Evolutionary conservation across 441 rosid species (phyloP).

Genomic region (Macaranga tanarius): DNA sequence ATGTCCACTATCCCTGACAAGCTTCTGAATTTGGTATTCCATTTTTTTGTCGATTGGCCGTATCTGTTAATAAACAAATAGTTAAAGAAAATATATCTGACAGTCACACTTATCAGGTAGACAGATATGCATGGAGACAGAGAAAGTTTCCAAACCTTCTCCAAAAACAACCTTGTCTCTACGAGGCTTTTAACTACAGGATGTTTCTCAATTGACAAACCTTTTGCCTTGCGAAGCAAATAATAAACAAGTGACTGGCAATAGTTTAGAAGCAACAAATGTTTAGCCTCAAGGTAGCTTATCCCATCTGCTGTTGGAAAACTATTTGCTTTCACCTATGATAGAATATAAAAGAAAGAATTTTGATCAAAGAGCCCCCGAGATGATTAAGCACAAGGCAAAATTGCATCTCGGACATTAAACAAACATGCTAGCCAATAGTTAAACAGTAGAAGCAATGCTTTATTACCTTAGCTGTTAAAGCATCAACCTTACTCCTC

Average conservation of each 20-base stretch:
- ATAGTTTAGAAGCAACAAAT: conserved; percentile 72
- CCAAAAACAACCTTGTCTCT: conserved; percentile 80
- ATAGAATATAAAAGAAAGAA: conserved; percentile 5
- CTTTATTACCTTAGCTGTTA: conserved; percentile 61
- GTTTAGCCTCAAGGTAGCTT: conserved; percentile 56
- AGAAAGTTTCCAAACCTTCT: conserved; percentile 56
- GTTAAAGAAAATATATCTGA: neutral
- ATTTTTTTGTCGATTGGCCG: conserved; percentile 87
- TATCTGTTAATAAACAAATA: conserved; percentile 44
- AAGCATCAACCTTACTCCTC: conserved; percentile 66
- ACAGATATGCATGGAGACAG: neutral
- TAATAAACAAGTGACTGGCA: conserved; percentile 81
- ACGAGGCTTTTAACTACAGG: conserved; percentile 77
- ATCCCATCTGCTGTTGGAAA: conserved; percentile 41
- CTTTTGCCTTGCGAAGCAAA: conserved; percentile 76
- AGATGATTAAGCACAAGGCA: neutral
- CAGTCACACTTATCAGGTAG: neutral
- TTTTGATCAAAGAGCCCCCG: neutral
- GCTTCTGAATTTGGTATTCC: conserved; percentile 86
- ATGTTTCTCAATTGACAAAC: conserved; percentile 73
- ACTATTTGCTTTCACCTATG: conserved; percentile 66
- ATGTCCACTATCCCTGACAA: conserved; percentile 43
- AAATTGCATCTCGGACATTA: too few species aligned
- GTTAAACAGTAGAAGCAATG: neutral
- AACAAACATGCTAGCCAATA: neutral